Percentiles rank a stretch among this genome's conserved stretches.
Conservation (phyloP, 441 rosid species). For the Bocquillonia castaneifolia region DNA sequence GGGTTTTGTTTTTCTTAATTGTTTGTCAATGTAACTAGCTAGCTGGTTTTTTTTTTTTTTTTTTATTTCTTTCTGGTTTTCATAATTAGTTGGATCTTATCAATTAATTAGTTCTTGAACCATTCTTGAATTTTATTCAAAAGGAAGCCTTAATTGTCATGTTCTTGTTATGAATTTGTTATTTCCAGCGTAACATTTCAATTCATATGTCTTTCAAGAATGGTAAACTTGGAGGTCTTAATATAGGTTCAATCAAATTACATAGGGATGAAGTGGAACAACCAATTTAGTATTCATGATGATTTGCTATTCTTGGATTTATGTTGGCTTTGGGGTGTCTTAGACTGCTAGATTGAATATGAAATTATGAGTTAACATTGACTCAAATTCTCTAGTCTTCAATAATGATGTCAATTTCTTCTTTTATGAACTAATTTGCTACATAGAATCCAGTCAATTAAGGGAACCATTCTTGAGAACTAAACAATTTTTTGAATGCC, state of each 20-base stretch:
- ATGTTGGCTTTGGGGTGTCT: not conserved
- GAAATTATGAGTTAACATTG: not conserved
- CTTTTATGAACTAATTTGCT: not conserved
- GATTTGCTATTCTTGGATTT: not conserved
- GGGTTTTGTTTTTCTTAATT: not conserved
- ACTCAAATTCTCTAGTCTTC: not conserved
- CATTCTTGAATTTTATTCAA: no score
- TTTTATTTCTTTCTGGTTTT: not conserved
- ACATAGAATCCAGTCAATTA: not conserved
- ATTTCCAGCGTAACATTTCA: no score
- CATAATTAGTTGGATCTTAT: conserved; percentile 21
- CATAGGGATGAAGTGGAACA: not conserved
- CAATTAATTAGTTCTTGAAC: conserved; percentile 3
- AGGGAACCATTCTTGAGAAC: not conserved
- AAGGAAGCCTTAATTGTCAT: no score
- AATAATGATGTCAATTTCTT: not conserved
- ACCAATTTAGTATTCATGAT: not conserved
- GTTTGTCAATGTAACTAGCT: not conserved
- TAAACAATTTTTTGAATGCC: not conserved
- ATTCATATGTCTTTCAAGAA: no score
- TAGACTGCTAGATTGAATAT: not conserved
- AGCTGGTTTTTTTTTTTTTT: not conserved
- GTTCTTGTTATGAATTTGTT: no score
- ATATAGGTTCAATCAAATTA: no score
- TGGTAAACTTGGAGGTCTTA: no score